A percentile compares a stretch with the other conserved stretches of the same genome.
phyloP scores from a whole-genome alignment of 1,139 yeast species.

The Ogataea hybrid region DNA sequence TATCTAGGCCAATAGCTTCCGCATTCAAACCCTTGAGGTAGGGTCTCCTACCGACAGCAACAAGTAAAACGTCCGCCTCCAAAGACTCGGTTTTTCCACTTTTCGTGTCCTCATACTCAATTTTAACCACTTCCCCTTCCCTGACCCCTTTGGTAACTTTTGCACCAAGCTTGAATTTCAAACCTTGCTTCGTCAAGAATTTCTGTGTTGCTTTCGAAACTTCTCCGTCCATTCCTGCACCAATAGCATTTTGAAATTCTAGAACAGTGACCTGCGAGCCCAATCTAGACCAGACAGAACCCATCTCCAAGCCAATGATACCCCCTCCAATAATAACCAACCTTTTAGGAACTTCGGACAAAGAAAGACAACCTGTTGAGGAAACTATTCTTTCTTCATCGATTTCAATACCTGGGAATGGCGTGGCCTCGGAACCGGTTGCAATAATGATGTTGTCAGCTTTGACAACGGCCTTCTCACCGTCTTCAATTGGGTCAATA shows the following conservation, averaged over 20 bases:
- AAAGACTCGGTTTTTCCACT: slow-evolving; percentile 74
- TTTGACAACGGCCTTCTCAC: slow-evolving; percentile 62
- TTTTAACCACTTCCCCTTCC: slow-evolving; percentile 82
- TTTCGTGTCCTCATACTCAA: slow-evolving; percentile 89
- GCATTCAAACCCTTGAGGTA: slow-evolving; percentile 87
- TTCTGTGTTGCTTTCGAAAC: slow-evolving; percentile 88
- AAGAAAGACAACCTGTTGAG: slow-evolving; percentile 86
- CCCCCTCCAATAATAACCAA: slow-evolving; percentile 98
- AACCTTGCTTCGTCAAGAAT: slow-evolving; percentile 89
- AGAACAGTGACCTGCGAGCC: slow-evolving; percentile 95
- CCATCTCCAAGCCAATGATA: slow-evolving; percentile 99
- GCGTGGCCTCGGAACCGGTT: slow-evolving; percentile 97
- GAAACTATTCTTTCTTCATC: slow-evolving; percentile 98
- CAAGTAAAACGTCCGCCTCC: slow-evolving; percentile 90
- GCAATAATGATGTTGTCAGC: slow-evolving; percentile 93
- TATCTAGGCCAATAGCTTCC: slow-evolving; percentile 85
- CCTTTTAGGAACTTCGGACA: slow-evolving; percentile 88
- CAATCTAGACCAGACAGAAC: slow-evolving; percentile 93
- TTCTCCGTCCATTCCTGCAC: slow-evolving; percentile 94
- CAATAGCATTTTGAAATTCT: slow-evolving; percentile 88
- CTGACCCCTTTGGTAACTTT: slow-evolving; percentile 86
- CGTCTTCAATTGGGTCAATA: slow-evolving; percentile 86
- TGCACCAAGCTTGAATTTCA: slow-evolving; percentile 88
- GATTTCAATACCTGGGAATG: slow-evolving; percentile 96
- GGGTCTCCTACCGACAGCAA: slow-evolving; percentile 99